Evolutionary conservation across 768 basidiomycete species (phyloP), one percentile per base, ranked within the genome.

Genomic region (Lentinula guzmanii): DNA sequence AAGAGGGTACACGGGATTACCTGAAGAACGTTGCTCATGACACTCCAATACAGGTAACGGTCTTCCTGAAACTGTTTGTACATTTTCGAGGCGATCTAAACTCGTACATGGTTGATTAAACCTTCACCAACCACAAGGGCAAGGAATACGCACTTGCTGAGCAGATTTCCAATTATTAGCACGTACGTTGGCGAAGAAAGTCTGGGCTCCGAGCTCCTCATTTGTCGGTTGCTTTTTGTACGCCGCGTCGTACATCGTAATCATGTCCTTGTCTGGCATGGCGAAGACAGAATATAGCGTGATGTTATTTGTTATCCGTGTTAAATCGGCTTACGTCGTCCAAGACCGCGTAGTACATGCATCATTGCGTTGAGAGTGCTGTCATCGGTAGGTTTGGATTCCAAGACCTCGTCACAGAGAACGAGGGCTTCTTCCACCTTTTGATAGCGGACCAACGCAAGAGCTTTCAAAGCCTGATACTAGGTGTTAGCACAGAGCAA

Each of bases 241-340:
- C 1, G 92, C 92, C 53, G 91, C 86, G 63, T 93, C 93, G 67
- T 89, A 93, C 88, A 94, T 91, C 8, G 78, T 78, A 46, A 92
- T 83, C 77, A 89, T 86, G 72, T 94, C 92, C 62, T 84, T 83
- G 72, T 90, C 91, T 80, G 58, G 33, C 16, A 37, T 55, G 16
- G 41, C 21, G n/a, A 48, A 48, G 7, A 11, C n/a, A 48, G 21
- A 18, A 48, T 48, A 9, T 48, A 48, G 21, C 21, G 11, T 24
- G 65, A 55, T 35, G 58, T 39, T 46, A 62, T 18, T 48, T 31
- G 58, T 34, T 28, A 58, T 10, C 33, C 35, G 53, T 39, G 57
- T 28, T 46, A 52, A 35, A 41, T 11, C 16, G 28, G 72, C 82
- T 51, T 70, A 82, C 80, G 80, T 74, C 91, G 82, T 61, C 91